Base-by-base conservation (phyloP, 1,284 basidiomycete genomes). In the Bondarzewia mesenterica region DNA sequence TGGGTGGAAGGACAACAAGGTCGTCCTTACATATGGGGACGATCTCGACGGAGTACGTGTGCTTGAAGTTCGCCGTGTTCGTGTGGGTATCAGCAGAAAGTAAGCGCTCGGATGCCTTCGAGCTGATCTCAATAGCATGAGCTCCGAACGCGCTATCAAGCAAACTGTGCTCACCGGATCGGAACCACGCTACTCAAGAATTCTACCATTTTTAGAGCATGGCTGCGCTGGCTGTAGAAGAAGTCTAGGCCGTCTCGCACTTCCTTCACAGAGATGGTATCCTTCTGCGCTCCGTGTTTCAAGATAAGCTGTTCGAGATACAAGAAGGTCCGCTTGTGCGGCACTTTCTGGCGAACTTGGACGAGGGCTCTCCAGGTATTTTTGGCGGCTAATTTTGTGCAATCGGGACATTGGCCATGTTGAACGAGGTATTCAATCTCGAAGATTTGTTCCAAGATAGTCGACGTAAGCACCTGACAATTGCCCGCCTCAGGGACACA, bases 281-380 rank as follows among this genome's bases (percentile, higher is more conserved):
- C 94, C 68, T 94, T 94, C 72, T 99, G 95, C 1, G 93, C 93
- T 55, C 88, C 87, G 64, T 98, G 92, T 67, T 96, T 98, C 61
- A 99, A 74, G 63, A 99, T 97, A 55, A 98, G 79, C 65, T 99
- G 96, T 70, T 99, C 95, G 52, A 99, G 82, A 74, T 89, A 99
- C 61, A 99, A 71, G 74, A 99, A 99, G 3, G 96, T 99, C 50
- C 96, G 84, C 69, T 99, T 99, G 68, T 99, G 95, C 10, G 90
- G 77, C 44, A 96, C 93, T 71, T 99, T 99, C 64, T 99, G 95
- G 44, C 96, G 84, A 27, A 98, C 93, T 73, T 99, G 96, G 2
- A 99, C 93, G 47, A 93, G 77, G 0, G 95, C 93, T 60, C 91
- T 92, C 96, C 95, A 99, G 0, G 93, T 98, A 65, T 99, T 98